These are phyloP conservation scores for Jamesozyma gamospora DNA, from an alignment of 805 yeast species.

Conservation along the genomic window DNA sequence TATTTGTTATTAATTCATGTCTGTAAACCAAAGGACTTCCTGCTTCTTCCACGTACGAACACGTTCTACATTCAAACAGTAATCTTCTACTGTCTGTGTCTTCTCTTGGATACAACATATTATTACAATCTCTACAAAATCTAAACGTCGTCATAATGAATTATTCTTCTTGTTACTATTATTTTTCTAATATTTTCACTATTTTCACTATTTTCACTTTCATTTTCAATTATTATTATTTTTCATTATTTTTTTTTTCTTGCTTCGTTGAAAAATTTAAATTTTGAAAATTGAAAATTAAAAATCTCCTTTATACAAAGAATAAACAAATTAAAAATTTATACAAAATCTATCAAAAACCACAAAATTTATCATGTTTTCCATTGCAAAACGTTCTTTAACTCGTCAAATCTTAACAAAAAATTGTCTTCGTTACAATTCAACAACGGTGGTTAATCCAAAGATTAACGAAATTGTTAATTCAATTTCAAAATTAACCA, in stretches of 20 bases:
- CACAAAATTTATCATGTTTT: too few species aligned
- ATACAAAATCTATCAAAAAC: too few species aligned
- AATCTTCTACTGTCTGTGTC: slow-evolving; percentile 65
- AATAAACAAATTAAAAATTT: too few species aligned
- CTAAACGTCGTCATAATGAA: slow-evolving; percentile 95
- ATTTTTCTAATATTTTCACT: too few species aligned
- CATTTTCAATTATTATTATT: too few species aligned
- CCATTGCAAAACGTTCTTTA: slow-evolving; percentile 3
- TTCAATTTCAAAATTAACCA: slow-evolving; percentile 80
- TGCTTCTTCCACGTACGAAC: slow-evolving; percentile 87
- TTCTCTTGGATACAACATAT: slow-evolving; percentile 95
- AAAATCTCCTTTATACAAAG: too few species aligned
- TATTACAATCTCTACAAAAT: slow-evolving; percentile 93
- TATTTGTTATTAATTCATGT: slow-evolving; percentile 83
- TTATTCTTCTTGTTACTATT: too few species aligned
- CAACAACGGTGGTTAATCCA: slow-evolving; percentile 49
- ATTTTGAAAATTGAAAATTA: too few species aligned
- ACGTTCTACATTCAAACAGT: slow-evolving; percentile 87
- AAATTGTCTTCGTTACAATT: not conserved
- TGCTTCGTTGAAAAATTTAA: not conserved
- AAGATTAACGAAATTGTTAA: slow-evolving; percentile 82
- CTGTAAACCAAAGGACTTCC: slow-evolving; percentile 80
- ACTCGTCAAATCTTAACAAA: slow-evolving; percentile 1
- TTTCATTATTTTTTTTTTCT: not conserved
- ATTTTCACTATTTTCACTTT: too few species aligned